A percentile compares a stretch with the other conserved stretches of the same genome.
Conservation (phyloP, 1,284 basidiomycete genomes). For the Papiliotrema fonsecae region DNA sequence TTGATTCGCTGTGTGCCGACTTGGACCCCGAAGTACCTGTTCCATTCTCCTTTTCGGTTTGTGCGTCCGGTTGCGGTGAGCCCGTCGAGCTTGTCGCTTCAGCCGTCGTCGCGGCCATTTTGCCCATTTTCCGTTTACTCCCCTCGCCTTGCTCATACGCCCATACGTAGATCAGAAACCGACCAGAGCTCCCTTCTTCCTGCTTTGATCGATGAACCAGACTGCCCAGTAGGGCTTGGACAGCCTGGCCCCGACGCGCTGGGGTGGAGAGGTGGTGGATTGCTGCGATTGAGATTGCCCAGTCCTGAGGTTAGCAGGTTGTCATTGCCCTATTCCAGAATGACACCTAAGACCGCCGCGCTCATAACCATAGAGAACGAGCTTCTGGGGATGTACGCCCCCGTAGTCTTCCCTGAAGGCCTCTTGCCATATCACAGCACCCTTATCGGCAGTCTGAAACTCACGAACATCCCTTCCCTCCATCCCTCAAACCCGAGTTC, state of each 20-base stretch:
- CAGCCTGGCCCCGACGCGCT: constrained; percentile 62
- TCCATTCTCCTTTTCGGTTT: not conserved
- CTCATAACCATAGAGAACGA: not conserved
- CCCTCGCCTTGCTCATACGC: constrained; percentile 85
- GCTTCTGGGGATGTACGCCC: not conserved
- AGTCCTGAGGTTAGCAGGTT: constrained; percentile 61
- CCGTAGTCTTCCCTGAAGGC: not conserved
- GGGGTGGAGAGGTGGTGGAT: constrained; percentile 86
- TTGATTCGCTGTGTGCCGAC: not conserved
- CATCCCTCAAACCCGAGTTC: constrained; percentile 64
- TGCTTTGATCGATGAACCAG: not conserved
- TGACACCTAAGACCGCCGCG: not conserved
- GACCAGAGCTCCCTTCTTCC: constrained; percentile 53
- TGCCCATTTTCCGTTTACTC: constrained; percentile 64
- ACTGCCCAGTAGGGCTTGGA: constrained; percentile 55
- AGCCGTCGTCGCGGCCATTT: constrained; percentile 23
- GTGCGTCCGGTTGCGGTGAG: too few relatives aligned
- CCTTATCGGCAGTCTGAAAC: too few relatives aligned
- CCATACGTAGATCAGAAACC: constrained; percentile 96
- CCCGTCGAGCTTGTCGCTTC: too few relatives aligned
- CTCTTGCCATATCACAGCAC: too few relatives aligned
- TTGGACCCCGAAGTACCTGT: not conserved
- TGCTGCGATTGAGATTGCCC: constrained; percentile 89
- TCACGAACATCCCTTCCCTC: constrained; percentile 70
- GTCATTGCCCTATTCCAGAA: not conserved